Base-by-base conservation (phyloP, 2,329 filamentous ascomycete genomes). In the Geoglossum cookeanum region DNA sequence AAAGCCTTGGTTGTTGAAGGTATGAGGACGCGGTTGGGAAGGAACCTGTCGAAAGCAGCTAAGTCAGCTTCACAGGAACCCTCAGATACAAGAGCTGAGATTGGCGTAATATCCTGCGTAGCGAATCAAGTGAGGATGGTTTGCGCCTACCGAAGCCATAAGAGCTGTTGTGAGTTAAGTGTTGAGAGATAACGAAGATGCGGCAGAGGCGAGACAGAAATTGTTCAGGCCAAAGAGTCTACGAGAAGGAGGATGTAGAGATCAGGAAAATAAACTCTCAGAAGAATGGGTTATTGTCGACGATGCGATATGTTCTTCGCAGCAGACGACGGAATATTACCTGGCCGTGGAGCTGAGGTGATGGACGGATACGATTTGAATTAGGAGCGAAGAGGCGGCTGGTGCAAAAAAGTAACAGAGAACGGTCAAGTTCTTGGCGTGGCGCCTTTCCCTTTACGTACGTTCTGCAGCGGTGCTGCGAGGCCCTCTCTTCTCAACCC, bases 101-200 rank as follows among this genome's bases (percentile, higher is more conserved):
- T 45, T 39, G 53, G 35, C 9, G 15, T 33, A 32, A 33, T 30
- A 29, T 51, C 11, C 30, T 8, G 9, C 9, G 11, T 53, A 53
- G 32, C 7, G 11, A 8, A 22, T 53, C 22, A 13, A 33, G 53
- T 32, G 27, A 29, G 39, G 9, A 37, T 37, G 37, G 32, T 30
- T 37, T 29, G 49, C 33, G 48, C n/a, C 56, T 58, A 58, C 56
- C 29, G 56, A 58, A 55, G 56, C 56, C 56, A 58, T 58, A 55
- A 55, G 54, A 55, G 32, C 54, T 55, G 27, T 33, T 30, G 22
- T 7, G 17, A 4, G 1, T 44, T 48, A 9, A 8, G 37, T 44
- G 29, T 45, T 30, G 15, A n/a, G 54, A 55, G 54, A 55, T 27
- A 45, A 55, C 49, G 54, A 55, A 44, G 54, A 22, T 8, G 22